Percentiles rank a stretch among this genome's conserved stretches.
Conservation (phyloP, 1,284 basidiomycete genomes). For the Pseudozyma flocculosa region DNA sequence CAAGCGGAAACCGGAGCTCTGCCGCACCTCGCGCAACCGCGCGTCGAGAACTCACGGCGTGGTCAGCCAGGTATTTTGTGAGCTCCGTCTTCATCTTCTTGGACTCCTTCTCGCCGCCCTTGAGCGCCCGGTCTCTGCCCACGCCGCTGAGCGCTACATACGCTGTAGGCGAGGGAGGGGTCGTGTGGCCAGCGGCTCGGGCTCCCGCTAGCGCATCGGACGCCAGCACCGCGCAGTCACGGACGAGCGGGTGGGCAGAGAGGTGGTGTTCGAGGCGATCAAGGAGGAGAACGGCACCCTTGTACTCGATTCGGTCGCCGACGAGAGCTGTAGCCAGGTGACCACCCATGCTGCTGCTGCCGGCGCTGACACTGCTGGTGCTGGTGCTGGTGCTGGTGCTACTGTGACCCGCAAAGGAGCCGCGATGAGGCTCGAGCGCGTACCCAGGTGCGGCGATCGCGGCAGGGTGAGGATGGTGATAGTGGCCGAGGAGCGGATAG, state of each 20-base stretch:
- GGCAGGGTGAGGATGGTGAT: no score
- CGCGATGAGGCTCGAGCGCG: no score
- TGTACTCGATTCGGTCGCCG: conserved; percentile 20
- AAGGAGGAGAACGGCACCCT: conserved; percentile 7
- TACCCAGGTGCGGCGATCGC: no score
- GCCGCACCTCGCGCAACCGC: no score
- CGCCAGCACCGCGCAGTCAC: conserved; percentile 24
- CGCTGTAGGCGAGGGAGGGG: conserved; percentile 11
- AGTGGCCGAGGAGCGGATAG: no score
- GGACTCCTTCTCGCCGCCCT: conserved; percentile 31
- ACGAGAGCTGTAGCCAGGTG: no score
- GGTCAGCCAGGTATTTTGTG: conserved; percentile 18
- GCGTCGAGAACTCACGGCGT: conserved; percentile 7
- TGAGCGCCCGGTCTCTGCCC: conserved; percentile 17
- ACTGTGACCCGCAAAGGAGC: no score
- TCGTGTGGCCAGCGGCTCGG: conserved; percentile 11
- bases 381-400: no score
- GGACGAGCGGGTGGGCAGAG: conserved; percentile 12
- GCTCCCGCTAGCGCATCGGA: conserved; percentile 16
- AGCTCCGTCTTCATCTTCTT: conserved; percentile 33
- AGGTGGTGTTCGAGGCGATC: conserved; percentile 15
- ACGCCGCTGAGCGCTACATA: conserved; percentile 22
- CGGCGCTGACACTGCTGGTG: no score
- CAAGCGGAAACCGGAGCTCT: no score
- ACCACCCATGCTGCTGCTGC: no score